phyloP scores from a whole-genome alignment of 768 basidiomycete species.

The Pulveroboletus sp. region DNA sequence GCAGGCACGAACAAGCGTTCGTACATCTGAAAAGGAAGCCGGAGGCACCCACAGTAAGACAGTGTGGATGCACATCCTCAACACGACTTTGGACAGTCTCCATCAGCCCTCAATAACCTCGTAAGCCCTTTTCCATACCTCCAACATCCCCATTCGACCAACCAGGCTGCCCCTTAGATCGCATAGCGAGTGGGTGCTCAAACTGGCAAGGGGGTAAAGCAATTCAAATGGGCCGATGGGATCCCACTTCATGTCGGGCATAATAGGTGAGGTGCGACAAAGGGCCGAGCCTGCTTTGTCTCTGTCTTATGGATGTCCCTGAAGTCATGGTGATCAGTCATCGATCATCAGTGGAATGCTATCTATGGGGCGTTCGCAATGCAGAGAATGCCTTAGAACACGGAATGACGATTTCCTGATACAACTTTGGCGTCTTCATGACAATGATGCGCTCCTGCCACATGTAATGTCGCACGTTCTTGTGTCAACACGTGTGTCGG shows the following conservation, averaged over 20 bases:
- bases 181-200: conserved; percentile 64
- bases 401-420: no score
- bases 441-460: no score
- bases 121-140: conserved; percentile 53
- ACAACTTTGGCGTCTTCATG: no score
- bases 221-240: conserved; percentile 55
- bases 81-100: conserved; percentile 54
- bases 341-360: no score
- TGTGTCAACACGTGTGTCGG: conserved; percentile 87
- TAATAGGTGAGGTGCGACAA: no score
- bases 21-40: not conserved
- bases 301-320: no score
- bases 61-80: conserved; percentile 87
- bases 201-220: conserved; percentile 69
- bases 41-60: conserved; percentile 71
- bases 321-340: no score
- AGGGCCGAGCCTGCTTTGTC: conserved; percentile 70
- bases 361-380: no score
- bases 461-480: no score
- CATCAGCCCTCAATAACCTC: conserved; percentile 57
- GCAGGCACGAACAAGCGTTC: not conserved
- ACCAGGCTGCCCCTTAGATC: conserved; percentile 52
- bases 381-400: no score
- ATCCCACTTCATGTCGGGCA: conserved; percentile 96
- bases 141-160: conserved; percentile 63